phyloP scores from a whole-genome alignment of 2,329 filamentous ascomycete species.

The Pleoardoris graminearum region DNA sequence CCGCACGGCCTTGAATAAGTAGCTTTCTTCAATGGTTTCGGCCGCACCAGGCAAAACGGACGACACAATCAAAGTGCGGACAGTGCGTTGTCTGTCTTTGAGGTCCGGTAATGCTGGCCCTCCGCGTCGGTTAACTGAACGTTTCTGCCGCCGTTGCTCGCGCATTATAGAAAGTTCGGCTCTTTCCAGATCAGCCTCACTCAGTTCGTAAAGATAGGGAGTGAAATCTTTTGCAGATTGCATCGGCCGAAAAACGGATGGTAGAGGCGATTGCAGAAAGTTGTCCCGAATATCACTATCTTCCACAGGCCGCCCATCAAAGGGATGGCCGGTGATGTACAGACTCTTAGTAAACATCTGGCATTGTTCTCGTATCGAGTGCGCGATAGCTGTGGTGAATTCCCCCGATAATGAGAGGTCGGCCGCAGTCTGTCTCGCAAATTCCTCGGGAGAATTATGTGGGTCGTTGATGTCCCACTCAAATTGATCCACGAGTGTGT shows the following conservation, averaged over 20 bases:
- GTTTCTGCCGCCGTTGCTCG: slow-evolving; percentile 91
- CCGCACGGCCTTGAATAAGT: slow-evolving; percentile 71
- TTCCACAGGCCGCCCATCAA: slow-evolving; percentile 90
- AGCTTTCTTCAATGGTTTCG: slow-evolving; percentile 76
- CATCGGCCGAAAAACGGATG: slow-evolving; percentile 82
- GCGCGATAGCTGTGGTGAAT: slow-evolving; percentile 95
- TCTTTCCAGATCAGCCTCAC: slow-evolving; percentile 83
- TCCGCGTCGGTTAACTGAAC: slow-evolving; percentile 89
- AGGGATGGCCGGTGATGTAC: slow-evolving; percentile 90
- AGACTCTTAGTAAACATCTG: slow-evolving; percentile 93
- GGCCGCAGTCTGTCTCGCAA: slow-evolving; percentile 83
- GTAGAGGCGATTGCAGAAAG: slow-evolving; percentile 83
- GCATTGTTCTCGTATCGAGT: slow-evolving; percentile 94
- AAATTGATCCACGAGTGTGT: slow-evolving; percentile 94
- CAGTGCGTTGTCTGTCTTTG: slow-evolving; percentile 90
- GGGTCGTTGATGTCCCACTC: slow-evolving; percentile 99
- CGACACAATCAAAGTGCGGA: slow-evolving; percentile 88
- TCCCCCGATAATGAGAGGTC: slow-evolving; percentile 92
- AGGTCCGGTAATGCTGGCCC: slow-evolving; percentile 94
- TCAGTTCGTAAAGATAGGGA: slow-evolving; percentile 92
- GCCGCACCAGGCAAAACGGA: slow-evolving; percentile 89
- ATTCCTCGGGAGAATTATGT: slow-evolving; percentile 90
- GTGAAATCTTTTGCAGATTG: slow-evolving; percentile 93
- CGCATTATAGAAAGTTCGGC: slow-evolving; percentile 91
- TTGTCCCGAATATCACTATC: slow-evolving; percentile 85